A percentile compares a stretch with the other conserved stretches of the same genome.
These are phyloP conservation scores for Nitzschia sp. DNA, from an alignment of 108 stramenopile species.

Conservation along the genomic window DNA sequence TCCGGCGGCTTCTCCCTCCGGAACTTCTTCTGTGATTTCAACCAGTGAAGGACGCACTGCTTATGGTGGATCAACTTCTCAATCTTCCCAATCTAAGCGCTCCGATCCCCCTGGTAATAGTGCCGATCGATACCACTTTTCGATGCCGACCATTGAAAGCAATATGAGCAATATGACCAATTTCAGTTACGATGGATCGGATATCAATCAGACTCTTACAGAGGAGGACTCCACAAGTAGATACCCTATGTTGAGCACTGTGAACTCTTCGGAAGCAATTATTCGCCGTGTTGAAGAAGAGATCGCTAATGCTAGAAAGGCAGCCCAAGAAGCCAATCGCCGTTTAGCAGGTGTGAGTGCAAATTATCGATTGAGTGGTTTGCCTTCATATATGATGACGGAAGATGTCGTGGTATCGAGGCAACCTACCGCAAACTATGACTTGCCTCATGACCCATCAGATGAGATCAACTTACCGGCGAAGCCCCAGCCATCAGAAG, in stretches of 20 bases:
- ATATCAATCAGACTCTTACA: not conserved
- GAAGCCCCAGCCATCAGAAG: not conserved
- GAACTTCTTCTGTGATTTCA: not conserved
- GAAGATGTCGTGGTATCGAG: not conserved
- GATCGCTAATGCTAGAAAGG: slow-evolving; percentile 43
- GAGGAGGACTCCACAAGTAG: not conserved
- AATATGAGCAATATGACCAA: slow-evolving; percentile 17
- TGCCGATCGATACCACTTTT: not conserved
- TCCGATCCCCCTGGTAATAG: not conserved
- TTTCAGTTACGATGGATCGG: not conserved
- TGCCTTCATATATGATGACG: not conserved
- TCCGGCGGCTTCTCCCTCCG: slow-evolving; percentile 8
- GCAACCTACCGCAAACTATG: too few relatives aligned
- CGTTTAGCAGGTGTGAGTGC: slow-evolving; percentile 32
- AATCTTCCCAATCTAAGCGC: too few relatives aligned
- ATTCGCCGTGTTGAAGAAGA: slow-evolving; percentile 54
- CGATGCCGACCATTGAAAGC: not conserved
- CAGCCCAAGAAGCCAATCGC: slow-evolving; percentile 29
- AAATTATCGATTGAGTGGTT: not conserved
- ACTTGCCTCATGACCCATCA: not conserved
- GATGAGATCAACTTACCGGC: not conserved
- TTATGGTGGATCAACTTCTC: not conserved
- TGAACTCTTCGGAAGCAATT: slow-evolving; percentile 41
- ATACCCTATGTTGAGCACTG: not conserved
- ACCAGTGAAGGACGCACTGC: not conserved